Base-by-base conservation (phyloP, 768 basidiomycete species). In the Naganishia friedmannii region DNA sequence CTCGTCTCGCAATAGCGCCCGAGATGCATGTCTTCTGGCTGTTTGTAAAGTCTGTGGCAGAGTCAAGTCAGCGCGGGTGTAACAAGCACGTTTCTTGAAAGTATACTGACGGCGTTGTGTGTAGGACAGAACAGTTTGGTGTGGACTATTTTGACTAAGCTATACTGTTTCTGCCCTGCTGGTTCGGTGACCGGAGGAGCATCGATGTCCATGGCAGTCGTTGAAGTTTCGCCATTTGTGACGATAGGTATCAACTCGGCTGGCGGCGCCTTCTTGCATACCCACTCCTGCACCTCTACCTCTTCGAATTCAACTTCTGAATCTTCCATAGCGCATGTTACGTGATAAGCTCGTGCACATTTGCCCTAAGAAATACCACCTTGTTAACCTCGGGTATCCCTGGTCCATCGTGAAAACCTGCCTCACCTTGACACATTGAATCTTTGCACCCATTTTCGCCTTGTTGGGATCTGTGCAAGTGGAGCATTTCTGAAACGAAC, bases 281-380 rank as follows among this genome's bases (percentile, higher is more conserved):
- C 71, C 71, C 67, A 75, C 46, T 77, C 77, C 48, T 77, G 73
- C 17, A 80, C 78, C 53, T 81, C 76, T 68, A 72, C 72, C 9
- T 78, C 73, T n/a, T 72, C 66, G 42, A 75, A 71, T 21, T 73
- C 60, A 37, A 77, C 69, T 13, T 73, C 57, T 0, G 76, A 70
- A 54, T 87, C 86, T 23, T 87, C 85, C 51, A 85, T 83, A 0
- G 96, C 95, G 79, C 96, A 99, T 3, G 88, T 89, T 32, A 96
- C 89, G 77, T 98, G 95, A 82, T 92, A 96, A 0, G 94, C 91
- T 77, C 90, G 91, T 13, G 90, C 85, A 75, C 94, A 97, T 82
- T 93, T 95, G 54, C 93, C 93, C 80, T 80, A 29, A 13, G 17
- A 39, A 6, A 23, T 23, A 58, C 9, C 32, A 58, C 2, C 9